These are phyloP conservation scores for Apiospora kogelbergensis DNA, from an alignment of 2,329 filamentous ascomycete species.

Conservation along the genomic window DNA sequence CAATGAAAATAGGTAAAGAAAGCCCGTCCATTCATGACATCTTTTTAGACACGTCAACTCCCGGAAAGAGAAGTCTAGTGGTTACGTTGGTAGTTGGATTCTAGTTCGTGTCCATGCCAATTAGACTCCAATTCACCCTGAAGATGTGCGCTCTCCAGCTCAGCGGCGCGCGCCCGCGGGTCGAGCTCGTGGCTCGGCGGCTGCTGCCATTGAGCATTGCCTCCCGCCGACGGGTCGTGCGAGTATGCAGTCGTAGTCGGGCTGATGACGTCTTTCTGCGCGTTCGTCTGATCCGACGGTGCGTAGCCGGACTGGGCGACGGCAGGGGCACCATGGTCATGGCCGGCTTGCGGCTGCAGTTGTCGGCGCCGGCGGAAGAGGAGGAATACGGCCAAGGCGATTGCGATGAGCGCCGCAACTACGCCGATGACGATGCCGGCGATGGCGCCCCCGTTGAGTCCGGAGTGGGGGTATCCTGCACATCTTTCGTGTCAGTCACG, in stretches of 20 bases:
- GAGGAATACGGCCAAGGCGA: slow-evolving; percentile 12
- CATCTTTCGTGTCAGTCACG: not conserved
- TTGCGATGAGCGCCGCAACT: slow-evolving; percentile 12
- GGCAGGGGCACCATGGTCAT: no score
- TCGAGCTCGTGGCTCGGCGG: not conserved
- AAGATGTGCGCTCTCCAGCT: not conserved
- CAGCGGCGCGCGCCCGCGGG: not conserved
- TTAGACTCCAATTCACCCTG: not conserved
- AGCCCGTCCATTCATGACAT: no score
- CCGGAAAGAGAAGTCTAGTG: no score
- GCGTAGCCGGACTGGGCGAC: not conserved
- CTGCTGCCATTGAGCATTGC: not conserved
- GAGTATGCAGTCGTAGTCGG: not conserved
- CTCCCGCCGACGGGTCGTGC: no score
- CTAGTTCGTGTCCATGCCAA: not conserved
- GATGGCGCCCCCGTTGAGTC: slow-evolving; percentile 18
- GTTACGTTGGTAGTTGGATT: no score
- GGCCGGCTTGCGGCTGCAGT: no score
- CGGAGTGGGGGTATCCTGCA: not conserved
- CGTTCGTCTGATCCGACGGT: not conserved
- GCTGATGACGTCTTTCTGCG: not conserved
- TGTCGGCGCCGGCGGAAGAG: slow-evolving; percentile 17
- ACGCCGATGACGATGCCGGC: slow-evolving; percentile 21
- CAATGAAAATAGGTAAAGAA: no score
- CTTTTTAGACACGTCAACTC: no score